Base-by-base conservation (phyloP, 352 stramenopile species). In the Phytophthora aleatoria region DNA sequence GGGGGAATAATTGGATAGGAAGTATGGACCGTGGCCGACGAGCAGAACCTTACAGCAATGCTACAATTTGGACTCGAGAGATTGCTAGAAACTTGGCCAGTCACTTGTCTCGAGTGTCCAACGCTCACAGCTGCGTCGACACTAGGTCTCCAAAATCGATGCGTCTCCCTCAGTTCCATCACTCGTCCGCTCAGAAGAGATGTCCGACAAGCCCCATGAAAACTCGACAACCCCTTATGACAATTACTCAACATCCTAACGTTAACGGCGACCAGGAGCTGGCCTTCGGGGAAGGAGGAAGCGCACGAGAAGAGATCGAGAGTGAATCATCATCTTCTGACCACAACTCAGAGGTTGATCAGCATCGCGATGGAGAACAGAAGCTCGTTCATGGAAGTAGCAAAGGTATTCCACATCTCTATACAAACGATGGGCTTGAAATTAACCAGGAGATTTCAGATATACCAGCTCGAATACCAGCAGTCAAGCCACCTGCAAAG, bases 11-110 rank as follows among this genome's bases (percentile, higher is more conserved):
- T 51, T 52, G 20, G 36, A 20, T 12, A 41, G 26, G 13, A 64
- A 72, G 30, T 27, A 94, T 94, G 83, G 85, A 94, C 43, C 71
- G 85, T 31, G 83, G 65, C 35, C 79, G 85, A 7, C 82, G 84
- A 24, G 83, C 85, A 8, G 83, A 94, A 65, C 83, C 83, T 26
- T 92, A 91, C 55, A 90, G 80, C 64, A 94, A 81, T 55, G 85
- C 84, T 28, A 87, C 83, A 15, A 80, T 89, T 43, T 94, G 83
- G 85, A 90, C 80, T 20, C 71, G 85, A 3, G 85, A 91, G 65
- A 75, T 94, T 12, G 78, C 83, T 10, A 78, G 71, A 20, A 91
- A 94, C 39, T 57, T 94, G 26, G 85, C 84, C 3, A 73, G 80
- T 0, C 85, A 94, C 41, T 64, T 94, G 9, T 80, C 77, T 33